Conservation (phyloP, 768 basidiomycete genomes). For the Russula emetica region DNA sequence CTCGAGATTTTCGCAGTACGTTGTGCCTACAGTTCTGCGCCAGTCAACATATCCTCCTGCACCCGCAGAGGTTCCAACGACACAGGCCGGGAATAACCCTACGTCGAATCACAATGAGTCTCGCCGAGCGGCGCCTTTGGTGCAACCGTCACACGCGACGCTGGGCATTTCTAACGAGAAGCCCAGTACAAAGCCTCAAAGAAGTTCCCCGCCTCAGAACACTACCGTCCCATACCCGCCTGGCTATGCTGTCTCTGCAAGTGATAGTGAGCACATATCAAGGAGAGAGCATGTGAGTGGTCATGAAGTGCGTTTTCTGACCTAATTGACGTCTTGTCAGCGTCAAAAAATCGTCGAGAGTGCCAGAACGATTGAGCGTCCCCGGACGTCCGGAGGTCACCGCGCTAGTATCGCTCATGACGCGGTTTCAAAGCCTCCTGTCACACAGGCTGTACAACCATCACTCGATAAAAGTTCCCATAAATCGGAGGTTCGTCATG, state of each 20-base stretch:
- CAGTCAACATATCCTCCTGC: slow-evolving; percentile 6
- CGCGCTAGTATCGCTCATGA: slow-evolving; percentile 20
- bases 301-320: neutral
- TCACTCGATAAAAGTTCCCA: slow-evolving; percentile 6
- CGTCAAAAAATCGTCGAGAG: slow-evolving; percentile 17
- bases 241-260: slow-evolving; percentile 28
- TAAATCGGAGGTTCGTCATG: slow-evolving; percentile 22
- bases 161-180: slow-evolving; percentile 1
- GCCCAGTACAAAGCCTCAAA: slow-evolving; percentile 16
- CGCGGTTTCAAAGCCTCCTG: slow-evolving; percentile 12
- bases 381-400: slow-evolving; percentile 24
- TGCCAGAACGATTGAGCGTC: slow-evolving; percentile 21
- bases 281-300: slow-evolving; percentile 26
- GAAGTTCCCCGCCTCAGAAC: slow-evolving; percentile 21
- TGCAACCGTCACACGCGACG: slow-evolving; percentile 5
- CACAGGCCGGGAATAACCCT: slow-evolving; percentile 9
- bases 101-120: slow-evolving; percentile 2
- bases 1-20: slow-evolving; percentile 4
- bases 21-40: slow-evolving; percentile 21
- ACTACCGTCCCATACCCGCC: slow-evolving; percentile 27
- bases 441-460: slow-evolving; percentile 4
- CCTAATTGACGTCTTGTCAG: slow-evolving; percentile 10
- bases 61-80: neutral
- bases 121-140: slow-evolving; percentile 2
- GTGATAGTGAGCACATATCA: slow-evolving; percentile 25